Percentiles rank a stretch among this genome's conserved stretches.
Evolutionary conservation across 257 asterid genomes (phyloP).

Genomic region (Cynanchum wilfordii): DNA sequence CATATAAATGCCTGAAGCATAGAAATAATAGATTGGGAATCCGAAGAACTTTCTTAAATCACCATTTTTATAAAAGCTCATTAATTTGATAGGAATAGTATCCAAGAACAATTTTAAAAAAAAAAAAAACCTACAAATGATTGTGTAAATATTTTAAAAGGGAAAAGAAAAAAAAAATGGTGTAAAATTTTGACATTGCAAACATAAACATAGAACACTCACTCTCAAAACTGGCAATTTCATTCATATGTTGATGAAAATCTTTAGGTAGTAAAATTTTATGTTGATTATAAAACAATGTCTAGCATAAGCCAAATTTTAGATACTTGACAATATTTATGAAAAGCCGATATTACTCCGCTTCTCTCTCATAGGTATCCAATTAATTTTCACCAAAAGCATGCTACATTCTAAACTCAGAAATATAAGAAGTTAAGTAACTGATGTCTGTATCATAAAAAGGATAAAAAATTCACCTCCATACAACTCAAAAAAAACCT

Average conservation of each 20-base stretch:
- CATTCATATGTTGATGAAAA: background rate
- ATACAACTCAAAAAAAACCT: background rate
- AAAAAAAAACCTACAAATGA: background rate
- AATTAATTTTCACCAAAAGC: background rate
- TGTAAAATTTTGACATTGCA: background rate
- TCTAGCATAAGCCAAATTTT: background rate
- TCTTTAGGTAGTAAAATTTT: background rate
- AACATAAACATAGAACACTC: background rate
- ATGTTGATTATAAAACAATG: background rate
- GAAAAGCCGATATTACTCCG: background rate
- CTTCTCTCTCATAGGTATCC: background rate
- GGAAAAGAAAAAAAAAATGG: background rate
- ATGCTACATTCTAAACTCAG: background rate
- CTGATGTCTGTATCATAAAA: background rate
- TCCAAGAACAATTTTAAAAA: background rate
- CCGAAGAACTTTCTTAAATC: background rate
- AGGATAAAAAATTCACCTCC: background rate
- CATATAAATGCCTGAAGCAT: conserved; percentile 21
- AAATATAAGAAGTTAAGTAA: background rate
- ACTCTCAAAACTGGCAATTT: background rate
- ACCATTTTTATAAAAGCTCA: background rate
- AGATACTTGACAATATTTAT: background rate
- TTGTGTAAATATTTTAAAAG: no score
- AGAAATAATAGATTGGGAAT: conserved; percentile 8
- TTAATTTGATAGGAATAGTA: background rate